A percentile compares a stretch with the other conserved stretches of the same genome.
Conservation (phyloP, 2,329 filamentous ascomycete species). For the Colletotrichum lentis region DNA sequence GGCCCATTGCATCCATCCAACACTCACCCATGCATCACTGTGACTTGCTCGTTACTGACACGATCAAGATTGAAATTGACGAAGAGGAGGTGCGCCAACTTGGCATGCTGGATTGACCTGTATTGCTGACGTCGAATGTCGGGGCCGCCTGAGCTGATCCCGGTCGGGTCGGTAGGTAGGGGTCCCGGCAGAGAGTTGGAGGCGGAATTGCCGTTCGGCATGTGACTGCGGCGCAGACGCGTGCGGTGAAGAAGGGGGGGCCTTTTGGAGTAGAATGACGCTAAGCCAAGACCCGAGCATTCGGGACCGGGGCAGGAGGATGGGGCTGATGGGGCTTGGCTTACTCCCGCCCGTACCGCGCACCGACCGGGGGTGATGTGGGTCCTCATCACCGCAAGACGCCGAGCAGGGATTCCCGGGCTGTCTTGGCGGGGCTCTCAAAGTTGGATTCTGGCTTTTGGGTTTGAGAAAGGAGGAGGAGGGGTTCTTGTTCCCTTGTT, state of each 20-base stretch:
- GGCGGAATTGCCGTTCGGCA: not conserved
- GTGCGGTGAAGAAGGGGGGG: not conserved
- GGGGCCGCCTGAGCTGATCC: not conserved
- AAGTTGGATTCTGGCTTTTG: not conserved
- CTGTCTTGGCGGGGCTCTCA: not conserved
- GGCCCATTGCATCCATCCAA: too few species aligned
- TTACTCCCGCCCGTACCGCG: not conserved
- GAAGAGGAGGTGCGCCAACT: not conserved
- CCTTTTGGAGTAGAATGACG: not conserved
- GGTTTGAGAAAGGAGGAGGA: too few species aligned
- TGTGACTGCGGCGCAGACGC: not conserved
- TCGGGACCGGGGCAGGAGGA: not conserved
- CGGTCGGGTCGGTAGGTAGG: not conserved
- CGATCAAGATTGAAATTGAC: not conserved
- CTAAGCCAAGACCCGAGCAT: slow-evolving; percentile 23
- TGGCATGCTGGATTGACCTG: not conserved
- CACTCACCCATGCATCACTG: fast-evolving
- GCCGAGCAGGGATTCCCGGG: not conserved
- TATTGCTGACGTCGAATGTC: not conserved
- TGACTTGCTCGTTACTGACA: not conserved
- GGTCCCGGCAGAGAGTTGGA: too few species aligned
- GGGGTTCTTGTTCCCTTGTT: not conserved
- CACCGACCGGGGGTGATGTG: not conserved
- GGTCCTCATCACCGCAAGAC: not conserved
- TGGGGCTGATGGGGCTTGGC: not conserved